Conservation (phyloP, 2,329 filamentous ascomycete species). For the Achaetomium macrosporum region DNA sequence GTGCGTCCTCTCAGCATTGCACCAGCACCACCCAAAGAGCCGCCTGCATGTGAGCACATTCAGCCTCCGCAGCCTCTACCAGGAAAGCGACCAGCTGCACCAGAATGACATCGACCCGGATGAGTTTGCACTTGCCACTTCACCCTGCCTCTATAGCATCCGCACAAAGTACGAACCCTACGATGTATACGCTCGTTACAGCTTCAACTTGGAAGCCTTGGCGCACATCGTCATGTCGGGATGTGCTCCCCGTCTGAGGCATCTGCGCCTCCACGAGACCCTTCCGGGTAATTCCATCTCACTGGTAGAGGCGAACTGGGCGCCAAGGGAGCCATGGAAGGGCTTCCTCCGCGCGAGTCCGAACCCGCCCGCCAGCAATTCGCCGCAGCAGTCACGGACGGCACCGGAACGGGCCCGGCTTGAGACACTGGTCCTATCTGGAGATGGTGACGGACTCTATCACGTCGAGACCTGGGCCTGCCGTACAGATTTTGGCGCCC, state of each 20-base stretch:
- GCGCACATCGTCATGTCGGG: neutral
- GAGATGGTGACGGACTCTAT: no score
- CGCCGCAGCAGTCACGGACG: neutral
- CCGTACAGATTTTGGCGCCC: neutral
- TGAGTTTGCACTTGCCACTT: neutral
- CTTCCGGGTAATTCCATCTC: neutral
- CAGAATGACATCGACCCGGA: constrained; percentile 7
- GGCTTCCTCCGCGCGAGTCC: neutral
- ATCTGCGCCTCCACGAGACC: neutral
- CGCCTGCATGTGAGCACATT: constrained; percentile 9
- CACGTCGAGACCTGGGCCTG: neutral
- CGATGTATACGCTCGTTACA: neutral
- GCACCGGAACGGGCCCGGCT: neutral
- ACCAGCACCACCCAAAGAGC: constrained; percentile 1
- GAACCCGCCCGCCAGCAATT: neutral
- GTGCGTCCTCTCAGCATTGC: constrained; percentile 4
- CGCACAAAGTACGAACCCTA: neutral
- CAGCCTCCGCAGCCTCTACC: constrained; percentile 4
- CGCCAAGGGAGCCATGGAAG: neutral
- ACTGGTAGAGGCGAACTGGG: neutral
- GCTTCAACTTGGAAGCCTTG: constrained; percentile 1
- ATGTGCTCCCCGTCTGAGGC: neutral
- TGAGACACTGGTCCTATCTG: neutral
- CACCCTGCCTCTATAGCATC: constrained; percentile 10
- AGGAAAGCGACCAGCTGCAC: neutral